These are phyloP conservation scores for Stephanodiscus minutulus DNA, from an alignment of 108 stramenopile species.

Conservation along the genomic window DNA sequence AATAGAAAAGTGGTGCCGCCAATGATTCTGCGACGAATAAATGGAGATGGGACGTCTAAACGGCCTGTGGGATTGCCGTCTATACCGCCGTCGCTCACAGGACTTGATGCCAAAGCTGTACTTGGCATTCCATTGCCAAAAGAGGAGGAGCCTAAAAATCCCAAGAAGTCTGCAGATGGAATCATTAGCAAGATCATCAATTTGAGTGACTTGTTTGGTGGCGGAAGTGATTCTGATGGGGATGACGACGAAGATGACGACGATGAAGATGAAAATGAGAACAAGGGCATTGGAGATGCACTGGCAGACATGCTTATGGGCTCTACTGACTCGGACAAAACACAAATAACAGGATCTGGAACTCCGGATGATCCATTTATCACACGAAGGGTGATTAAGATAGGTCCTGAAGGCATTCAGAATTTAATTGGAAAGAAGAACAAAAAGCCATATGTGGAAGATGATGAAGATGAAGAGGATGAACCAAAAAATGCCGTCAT, in stretches of 20 bases:
- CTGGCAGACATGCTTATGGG: conserved; percentile 35
- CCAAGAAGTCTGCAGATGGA: conserved; percentile 33
- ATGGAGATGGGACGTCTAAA: conserved; percentile 34
- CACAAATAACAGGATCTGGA: conserved; percentile 29
- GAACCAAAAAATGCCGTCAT: conserved; percentile 45
- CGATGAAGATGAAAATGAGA: conserved; percentile 29
- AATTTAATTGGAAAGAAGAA: conserved; percentile 17
- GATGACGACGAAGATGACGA: conserved; percentile 19
- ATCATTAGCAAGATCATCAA: conserved; percentile 34
- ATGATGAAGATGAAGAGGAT: conserved; percentile 42
- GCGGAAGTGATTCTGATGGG: conserved; percentile 21
- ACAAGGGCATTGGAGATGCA: conserved; percentile 23
- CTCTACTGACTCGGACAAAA: conserved; percentile 20
- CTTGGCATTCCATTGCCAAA: conserved; percentile 35
- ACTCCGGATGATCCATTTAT: conserved; percentile 47
- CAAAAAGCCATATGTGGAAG: neutral
- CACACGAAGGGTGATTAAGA: conserved; percentile 31
- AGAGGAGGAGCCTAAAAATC: conserved; percentile 29
- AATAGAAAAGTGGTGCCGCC: conserved; percentile 10
- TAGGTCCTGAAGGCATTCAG: conserved; percentile 38
- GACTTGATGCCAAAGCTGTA: conserved; percentile 44
- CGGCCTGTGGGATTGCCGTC: conserved; percentile 12
- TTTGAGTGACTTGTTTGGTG: conserved; percentile 33
- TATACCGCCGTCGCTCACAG: conserved; percentile 35
- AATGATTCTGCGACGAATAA: conserved; percentile 31